Conservation (phyloP, 1,284 basidiomycete genomes). For the Moniliella sp. region DNA sequence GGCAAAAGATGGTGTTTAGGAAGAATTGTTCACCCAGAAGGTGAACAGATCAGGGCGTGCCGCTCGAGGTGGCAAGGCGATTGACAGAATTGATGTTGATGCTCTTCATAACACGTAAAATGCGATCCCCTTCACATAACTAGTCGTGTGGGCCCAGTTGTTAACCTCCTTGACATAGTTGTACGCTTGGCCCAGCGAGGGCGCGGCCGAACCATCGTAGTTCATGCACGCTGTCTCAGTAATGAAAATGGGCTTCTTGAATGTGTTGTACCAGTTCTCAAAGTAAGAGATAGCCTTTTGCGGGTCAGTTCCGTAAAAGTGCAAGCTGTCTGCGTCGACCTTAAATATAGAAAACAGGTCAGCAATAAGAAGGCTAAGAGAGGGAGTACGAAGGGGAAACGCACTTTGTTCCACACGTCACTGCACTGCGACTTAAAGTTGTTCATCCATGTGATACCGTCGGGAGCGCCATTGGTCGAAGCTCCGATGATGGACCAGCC, state of each 20-base stretch:
- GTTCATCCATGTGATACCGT: background rate
- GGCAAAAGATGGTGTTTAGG: no score
- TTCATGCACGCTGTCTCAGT: background rate
- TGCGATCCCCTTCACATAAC: background rate
- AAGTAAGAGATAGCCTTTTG: background rate
- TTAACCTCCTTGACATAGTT: background rate
- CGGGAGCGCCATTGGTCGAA: background rate
- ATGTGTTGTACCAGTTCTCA: background rate
- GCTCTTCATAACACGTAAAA: background rate
- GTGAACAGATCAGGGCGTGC: no score
- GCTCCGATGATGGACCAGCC: background rate
- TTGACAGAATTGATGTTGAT: background rate
- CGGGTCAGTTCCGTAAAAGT: background rate
- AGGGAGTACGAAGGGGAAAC: no score
- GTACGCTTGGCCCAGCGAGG: background rate
- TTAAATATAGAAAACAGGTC: no score
- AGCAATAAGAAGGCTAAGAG: no score
- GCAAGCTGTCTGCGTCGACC: background rate
- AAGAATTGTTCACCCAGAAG: no score
- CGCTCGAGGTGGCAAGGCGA: background rate
- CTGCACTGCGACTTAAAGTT: background rate
- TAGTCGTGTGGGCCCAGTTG: background rate
- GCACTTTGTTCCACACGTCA: background rate
- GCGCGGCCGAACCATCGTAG: background rate
- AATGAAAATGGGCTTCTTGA: background rate